These are phyloP conservation scores for Penicillium sp. DNA, from an alignment of 2,329 filamentous ascomycete species.

Conservation along the genomic window DNA sequence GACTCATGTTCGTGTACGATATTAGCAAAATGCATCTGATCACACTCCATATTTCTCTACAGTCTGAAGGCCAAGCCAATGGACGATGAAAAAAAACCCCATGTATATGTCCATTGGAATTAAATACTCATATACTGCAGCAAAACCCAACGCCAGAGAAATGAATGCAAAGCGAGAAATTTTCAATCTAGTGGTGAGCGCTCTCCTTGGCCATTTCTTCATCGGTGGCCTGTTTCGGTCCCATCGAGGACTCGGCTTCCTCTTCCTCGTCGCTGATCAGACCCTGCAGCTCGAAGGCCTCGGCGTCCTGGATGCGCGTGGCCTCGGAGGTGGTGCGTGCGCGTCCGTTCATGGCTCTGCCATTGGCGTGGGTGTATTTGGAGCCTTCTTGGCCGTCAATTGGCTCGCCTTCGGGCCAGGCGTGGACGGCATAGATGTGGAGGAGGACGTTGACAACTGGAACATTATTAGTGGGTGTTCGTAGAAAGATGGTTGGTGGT, in stretches of 20 bases:
- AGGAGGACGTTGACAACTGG: slow-evolving; percentile 79
- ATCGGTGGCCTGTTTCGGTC: slow-evolving; percentile 30
- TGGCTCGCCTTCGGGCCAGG: slow-evolving; percentile 44
- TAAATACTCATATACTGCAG: not conserved
- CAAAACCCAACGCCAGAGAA: not conserved
- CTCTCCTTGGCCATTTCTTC: slow-evolving; percentile 29
- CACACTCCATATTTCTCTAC: not conserved
- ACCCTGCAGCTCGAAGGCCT: slow-evolving; percentile 91
- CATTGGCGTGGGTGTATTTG: slow-evolving; percentile 18
- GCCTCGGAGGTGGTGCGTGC: slow-evolving; percentile 37
- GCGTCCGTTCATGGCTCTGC: slow-evolving; percentile 44
- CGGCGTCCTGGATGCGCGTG: slow-evolving; percentile 69
- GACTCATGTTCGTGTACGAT: slow-evolving; percentile 4
- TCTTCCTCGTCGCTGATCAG: slow-evolving; percentile 87
- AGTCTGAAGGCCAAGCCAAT: no score
- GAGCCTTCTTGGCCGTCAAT: slow-evolving; percentile 18
- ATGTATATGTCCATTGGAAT: not conserved
- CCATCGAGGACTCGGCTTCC: slow-evolving; percentile 35
- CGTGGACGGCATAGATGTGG: slow-evolving; percentile 71
- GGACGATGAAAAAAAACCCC: not conserved
- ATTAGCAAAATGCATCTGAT: slow-evolving; percentile 1
- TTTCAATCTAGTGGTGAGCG: not conserved
- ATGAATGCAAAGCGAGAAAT: not conserved
- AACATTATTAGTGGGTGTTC: slow-evolving; percentile 6
- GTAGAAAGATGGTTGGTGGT: not conserved